Evolutionary conservation across 2,329 filamentous ascomycete species (phyloP).

Genomic region (Dactylonectria macrodidyma): DNA sequence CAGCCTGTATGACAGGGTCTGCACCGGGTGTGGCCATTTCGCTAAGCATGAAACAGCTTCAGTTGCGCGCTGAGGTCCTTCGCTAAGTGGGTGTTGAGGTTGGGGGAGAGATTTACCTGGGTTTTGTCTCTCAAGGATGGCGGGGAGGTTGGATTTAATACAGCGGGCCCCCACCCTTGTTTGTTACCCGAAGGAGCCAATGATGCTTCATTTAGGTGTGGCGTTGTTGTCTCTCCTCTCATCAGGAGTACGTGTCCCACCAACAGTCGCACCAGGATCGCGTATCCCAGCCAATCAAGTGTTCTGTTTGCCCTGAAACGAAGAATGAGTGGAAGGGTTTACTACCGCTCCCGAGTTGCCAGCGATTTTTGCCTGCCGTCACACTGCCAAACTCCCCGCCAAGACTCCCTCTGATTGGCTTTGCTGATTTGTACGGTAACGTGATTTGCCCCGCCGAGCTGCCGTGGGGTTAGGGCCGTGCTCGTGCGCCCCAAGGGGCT

Average conservation of each 20-base stretch:
- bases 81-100: background rate
- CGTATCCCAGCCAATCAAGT: background rate
- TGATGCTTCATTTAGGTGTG: constrained; percentile 7
- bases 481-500: no score
- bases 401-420: no score
- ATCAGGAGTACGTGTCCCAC: background rate
- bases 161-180: background rate
- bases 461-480: no score
- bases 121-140: constrained; percentile 5
- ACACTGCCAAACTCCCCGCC: no score
- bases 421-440: no score
- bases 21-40: constrained; percentile 3
- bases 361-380: no score
- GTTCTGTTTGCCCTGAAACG: no score
- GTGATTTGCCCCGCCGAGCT: no score
- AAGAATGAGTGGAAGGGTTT: no score
- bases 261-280: constrained; percentile 3
- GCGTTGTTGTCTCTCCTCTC: constrained; percentile 8
- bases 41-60: constrained; percentile 5
- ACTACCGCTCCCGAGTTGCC: no score
- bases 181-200: background rate
- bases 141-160: constrained; percentile 1
- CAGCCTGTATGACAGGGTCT: constrained; percentile 3
- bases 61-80: background rate
- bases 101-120: constrained; percentile 4